phyloP scores from a whole-genome alignment of 768 basidiomycete genomes.

The Lenzites betulinus region DNA sequence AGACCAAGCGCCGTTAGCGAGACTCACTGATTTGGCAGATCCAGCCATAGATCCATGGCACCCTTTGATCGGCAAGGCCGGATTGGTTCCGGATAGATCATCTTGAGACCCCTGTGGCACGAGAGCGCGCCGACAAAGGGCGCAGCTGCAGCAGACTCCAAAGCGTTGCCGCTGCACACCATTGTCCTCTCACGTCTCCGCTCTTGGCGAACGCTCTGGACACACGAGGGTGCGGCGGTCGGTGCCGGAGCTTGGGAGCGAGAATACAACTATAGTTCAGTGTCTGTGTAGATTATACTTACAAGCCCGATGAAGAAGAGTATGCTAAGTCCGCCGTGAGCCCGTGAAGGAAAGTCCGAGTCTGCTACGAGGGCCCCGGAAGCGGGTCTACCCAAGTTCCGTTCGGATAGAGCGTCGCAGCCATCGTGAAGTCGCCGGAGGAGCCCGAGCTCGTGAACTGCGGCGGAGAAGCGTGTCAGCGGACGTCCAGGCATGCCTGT shows the following conservation, averaged over 20 bases:
- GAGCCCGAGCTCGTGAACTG: slow-evolving; percentile 49
- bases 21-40: slow-evolving; percentile 12
- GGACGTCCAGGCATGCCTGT: not conserved
- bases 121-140: not conserved
- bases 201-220: not conserved
- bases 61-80: slow-evolving; percentile 6
- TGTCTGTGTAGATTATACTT: slow-evolving; percentile 10
- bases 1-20: not conserved
- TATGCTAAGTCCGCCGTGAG: not conserved
- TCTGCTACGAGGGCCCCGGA: slow-evolving; percentile 56
- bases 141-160: not conserved
- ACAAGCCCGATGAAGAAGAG: slow-evolving; percentile 10
- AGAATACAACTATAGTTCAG: slow-evolving; percentile 18
- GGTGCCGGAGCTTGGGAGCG: slow-evolving; percentile 12
- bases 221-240: slow-evolving; percentile 4
- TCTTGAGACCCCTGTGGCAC: not conserved
- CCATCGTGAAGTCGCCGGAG: slow-evolving; percentile 78
- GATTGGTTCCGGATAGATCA: slow-evolving; percentile 8
- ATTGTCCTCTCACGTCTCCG: not conserved
- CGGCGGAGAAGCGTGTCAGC: slow-evolving; percentile 16
- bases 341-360: not conserved
- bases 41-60: slow-evolving; percentile 1
- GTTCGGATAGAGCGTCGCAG: slow-evolving; percentile 75
- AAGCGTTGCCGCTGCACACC: not conserved
- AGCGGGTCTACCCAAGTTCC: slow-evolving; percentile 79